A percentile compares a stretch with the other conserved stretches of the same genome.
Evolutionary conservation across 2,329 filamentous ascomycete species (phyloP).

Genomic region (Neonectria magnoliae): DNA sequence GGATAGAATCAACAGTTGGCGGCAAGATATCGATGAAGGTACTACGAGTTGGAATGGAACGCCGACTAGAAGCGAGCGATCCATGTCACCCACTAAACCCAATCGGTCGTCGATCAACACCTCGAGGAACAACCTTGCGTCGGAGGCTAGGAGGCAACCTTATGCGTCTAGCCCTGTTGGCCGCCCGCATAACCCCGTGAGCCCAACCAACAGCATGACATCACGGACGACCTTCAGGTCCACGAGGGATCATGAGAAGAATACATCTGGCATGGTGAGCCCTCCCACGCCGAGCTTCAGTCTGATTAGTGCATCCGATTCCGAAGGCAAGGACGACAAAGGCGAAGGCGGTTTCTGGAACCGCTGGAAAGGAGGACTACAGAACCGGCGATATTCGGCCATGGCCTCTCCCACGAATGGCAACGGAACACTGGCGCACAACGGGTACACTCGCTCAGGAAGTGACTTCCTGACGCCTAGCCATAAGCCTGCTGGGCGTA

Average conservation of each 20-base stretch:
- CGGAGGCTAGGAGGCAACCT: conserved; percentile 58
- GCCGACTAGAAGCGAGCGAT: conserved; percentile 61
- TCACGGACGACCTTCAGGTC: conserved; percentile 41
- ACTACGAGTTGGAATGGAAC: conserved; percentile 52
- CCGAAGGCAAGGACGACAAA: conserved; percentile 53
- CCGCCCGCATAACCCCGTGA: conserved; percentile 44
- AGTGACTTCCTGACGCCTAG: conserved; percentile 46
- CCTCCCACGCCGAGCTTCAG: conserved; percentile 68
- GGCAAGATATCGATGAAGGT: conserved; percentile 69
- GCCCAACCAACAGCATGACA: conserved; percentile 51
- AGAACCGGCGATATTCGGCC: conserved; percentile 47
- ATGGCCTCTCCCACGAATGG: conserved; percentile 37
- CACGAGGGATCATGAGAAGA: conserved; percentile 39
- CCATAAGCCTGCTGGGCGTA: conserved; percentile 44
- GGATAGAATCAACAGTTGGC: conserved; percentile 90
- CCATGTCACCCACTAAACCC: conserved; percentile 63
- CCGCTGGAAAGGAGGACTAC: conserved; percentile 59
- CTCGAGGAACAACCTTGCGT: conserved; percentile 53
- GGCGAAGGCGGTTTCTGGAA: conserved; percentile 66
- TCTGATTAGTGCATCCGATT: conserved; percentile 50
- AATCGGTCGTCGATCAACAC: conserved; percentile 49
- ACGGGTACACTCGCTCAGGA: conserved; percentile 50
- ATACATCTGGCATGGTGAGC: conserved; percentile 41
- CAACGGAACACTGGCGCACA: conserved; percentile 21
- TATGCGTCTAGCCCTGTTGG: conserved; percentile 47